Conservation (phyloP, 1,139 yeast genomes). For the Zygosaccharomyces sapae region DNA sequence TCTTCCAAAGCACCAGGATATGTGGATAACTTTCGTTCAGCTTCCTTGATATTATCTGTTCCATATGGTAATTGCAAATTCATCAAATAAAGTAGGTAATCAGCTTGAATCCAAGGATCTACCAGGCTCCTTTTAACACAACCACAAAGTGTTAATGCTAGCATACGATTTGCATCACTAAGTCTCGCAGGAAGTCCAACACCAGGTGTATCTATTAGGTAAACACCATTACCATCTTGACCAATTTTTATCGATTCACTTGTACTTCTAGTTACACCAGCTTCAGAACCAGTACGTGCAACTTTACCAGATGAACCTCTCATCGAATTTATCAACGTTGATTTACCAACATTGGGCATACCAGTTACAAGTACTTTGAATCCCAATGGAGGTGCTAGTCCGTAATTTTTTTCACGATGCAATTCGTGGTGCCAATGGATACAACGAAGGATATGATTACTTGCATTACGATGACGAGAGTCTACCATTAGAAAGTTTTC, state of each 20-base stretch:
- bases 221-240: conserved; percentile 52
- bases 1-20: conserved; percentile 47
- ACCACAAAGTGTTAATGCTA: conserved; percentile 69
- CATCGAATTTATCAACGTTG: conserved; percentile 77
- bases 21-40: not conserved
- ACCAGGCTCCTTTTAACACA: conserved; percentile 65
- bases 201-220: conserved; percentile 89
- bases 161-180: conserved; percentile 58
- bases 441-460: conserved; percentile 46
- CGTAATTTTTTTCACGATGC: conserved; percentile 23
- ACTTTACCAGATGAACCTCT: conserved; percentile 55
- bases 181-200: conserved; percentile 73
- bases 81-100: conserved; percentile 68
- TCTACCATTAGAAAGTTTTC: conserved; percentile 61
- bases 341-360: conserved; percentile 98
- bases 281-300: conserved; percentile 80
- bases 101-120: conserved; percentile 86
- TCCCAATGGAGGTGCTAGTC: conserved; percentile 79
- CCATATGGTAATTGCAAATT: conserved; percentile 46
- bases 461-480: conserved; percentile 51
- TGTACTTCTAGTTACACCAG: conserved; percentile 84
- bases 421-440: conserved; percentile 41
- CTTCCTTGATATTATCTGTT: not conserved
- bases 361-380: conserved; percentile 75
- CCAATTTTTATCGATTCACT: conserved; percentile 67